These are phyloP conservation scores for Ceratonia siliqua DNA, from an alignment of 306 rosid species.

Conservation along the genomic window DNA sequence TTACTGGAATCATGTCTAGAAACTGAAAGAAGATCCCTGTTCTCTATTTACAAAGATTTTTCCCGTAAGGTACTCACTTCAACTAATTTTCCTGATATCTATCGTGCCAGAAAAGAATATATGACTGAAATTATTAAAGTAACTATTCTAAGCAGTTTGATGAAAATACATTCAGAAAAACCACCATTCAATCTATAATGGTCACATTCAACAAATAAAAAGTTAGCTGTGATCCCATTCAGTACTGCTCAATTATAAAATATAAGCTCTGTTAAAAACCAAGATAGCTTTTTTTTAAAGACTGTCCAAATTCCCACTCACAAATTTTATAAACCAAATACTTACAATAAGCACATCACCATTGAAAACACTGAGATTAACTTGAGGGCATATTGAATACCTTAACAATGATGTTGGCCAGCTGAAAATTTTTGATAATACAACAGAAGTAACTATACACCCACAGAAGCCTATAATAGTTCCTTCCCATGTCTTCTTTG, in stretches of 20 bases:
- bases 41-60: not conserved
- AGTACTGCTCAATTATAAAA: not conserved
- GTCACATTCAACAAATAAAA: not conserved
- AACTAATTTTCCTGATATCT: not conserved
- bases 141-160: not conserved
- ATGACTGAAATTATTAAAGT: not conserved
- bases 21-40: not conserved
- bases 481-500: conserved; percentile 99
- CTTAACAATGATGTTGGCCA: conserved; percentile 82
- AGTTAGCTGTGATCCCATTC: conserved; percentile 1
- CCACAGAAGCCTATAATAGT: conserved; percentile 90
- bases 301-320: not conserved
- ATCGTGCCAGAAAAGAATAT: not conserved
- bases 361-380: conserved; percentile 23
- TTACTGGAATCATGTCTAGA: not conserved
- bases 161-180: not conserved
- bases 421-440: conserved; percentile 66
- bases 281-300: not conserved
- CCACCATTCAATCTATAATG: not conserved
- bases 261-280: not conserved
- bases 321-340: not conserved
- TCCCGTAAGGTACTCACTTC: not conserved
- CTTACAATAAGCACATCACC: not conserved
- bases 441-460: conserved; percentile 73
- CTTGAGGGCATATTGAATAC: conserved; percentile 48